These are phyloP conservation scores for Saccharum officinarum DNA, from an alignment of 176 grass and related monocot genomes.

Conservation along the genomic window DNA sequence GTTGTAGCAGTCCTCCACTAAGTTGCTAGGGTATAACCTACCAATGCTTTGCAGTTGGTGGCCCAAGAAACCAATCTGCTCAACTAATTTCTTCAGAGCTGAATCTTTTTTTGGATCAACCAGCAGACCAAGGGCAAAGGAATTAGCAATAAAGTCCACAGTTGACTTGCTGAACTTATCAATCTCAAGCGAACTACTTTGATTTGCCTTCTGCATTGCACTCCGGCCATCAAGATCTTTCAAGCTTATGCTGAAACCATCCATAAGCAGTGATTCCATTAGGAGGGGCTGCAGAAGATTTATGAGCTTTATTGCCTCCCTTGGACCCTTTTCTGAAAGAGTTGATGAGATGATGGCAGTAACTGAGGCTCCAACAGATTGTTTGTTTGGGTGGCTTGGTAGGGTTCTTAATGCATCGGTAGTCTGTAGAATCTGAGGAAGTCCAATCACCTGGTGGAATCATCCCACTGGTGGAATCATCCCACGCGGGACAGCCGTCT, in stretches of 20 bases:
- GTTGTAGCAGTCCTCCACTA: conserved; percentile 54
- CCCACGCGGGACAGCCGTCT: too few relatives aligned
- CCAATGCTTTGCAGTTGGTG: conserved; percentile 42
- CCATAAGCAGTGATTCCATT: conserved; percentile 57
- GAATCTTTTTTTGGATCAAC: conserved; percentile 52
- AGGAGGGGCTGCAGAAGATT: conserved; percentile 66
- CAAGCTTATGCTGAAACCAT: conserved; percentile 65
- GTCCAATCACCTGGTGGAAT: conserved; percentile 38
- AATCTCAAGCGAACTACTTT: conserved; percentile 21
- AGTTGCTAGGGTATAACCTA: conserved; percentile 49
- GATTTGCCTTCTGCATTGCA: conserved; percentile 17
- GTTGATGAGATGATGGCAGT: conserved; percentile 38
- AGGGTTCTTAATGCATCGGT: conserved; percentile 8
- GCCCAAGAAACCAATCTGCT: conserved; percentile 74
- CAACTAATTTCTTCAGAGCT: conserved; percentile 50
- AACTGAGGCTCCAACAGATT: conserved; percentile 29
- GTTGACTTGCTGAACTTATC: conserved; percentile 35
- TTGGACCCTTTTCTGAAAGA: conserved; percentile 42
- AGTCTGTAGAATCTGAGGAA: conserved; percentile 41
- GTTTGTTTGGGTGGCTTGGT: conserved; percentile 22
- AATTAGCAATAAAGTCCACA: conserved; percentile 36
- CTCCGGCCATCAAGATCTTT: conserved; percentile 46
- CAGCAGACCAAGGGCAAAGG: conserved; percentile 41
- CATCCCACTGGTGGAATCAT: too few relatives aligned
- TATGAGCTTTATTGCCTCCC: conserved; percentile 42